Percentiles rank a stretch among this genome's conserved stretches.
Conservation (phyloP, 768 basidiomycete species). For the Russula dissimulans region DNA sequence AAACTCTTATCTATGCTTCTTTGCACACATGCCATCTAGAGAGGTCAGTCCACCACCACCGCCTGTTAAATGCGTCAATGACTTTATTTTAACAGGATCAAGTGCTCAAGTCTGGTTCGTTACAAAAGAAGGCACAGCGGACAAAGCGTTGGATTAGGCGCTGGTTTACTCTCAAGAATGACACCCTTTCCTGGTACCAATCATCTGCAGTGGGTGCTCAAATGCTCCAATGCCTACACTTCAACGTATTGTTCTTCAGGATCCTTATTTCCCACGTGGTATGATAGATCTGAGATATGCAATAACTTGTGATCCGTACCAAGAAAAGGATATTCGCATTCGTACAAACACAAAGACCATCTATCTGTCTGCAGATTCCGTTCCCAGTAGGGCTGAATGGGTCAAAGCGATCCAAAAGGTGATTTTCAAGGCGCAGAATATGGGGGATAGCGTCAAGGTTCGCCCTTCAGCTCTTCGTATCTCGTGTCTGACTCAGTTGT, state of each 20-base stretch:
- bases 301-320: conserved; percentile 72
- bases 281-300: conserved; percentile 94
- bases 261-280: conserved; percentile 96
- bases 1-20: conserved; percentile 90
- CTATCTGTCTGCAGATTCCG: conserved; percentile 64
- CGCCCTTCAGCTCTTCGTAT: conserved; percentile 4
- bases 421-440: conserved; percentile 93
- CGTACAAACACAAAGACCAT: conserved; percentile 75
- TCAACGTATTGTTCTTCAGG: conserved; percentile 37
- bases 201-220: conserved; percentile 64
- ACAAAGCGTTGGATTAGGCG: conserved; percentile 91
- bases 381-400: conserved; percentile 88
- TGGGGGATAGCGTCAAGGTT: conserved; percentile 92
- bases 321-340: conserved; percentile 73
- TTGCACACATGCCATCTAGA: conserved; percentile 84
- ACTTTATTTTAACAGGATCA: conserved; percentile 53
- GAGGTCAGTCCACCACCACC: conserved; percentile 45
- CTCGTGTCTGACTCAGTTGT: neutral
- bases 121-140: conserved; percentile 79
- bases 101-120: conserved; percentile 82
- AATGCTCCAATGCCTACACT: neutral
- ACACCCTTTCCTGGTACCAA: conserved; percentile 94
- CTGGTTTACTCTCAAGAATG: conserved; percentile 96
- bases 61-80: neutral
- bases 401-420: conserved; percentile 90